phyloP scores from a whole-genome alignment of 805 yeast genomes.

The Metschnikowia lunata region DNA sequence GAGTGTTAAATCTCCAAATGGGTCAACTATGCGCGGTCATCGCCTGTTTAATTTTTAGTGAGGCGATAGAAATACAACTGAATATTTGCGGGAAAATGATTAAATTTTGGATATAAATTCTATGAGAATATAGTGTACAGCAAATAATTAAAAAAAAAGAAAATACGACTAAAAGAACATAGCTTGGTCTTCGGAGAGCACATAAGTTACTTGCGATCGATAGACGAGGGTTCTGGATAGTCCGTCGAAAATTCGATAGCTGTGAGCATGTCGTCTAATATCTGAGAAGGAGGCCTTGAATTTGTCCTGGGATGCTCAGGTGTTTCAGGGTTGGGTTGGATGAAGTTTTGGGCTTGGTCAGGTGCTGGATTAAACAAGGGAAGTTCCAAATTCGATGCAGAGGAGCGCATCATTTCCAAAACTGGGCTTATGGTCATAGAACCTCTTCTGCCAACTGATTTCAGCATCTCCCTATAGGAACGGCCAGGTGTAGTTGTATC shows the following conservation, averaged over 20 bases:
- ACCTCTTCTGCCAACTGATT: slow-evolving; percentile 24
- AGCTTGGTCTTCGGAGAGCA: background rate
- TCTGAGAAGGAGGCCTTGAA: slow-evolving; percentile 48
- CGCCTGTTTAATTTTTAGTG: too few relatives aligned
- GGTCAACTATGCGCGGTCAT: too few relatives aligned
- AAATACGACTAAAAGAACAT: background rate
- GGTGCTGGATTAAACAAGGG: slow-evolving; percentile 10
- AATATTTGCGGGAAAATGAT: too few relatives aligned
- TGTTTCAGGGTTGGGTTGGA: background rate
- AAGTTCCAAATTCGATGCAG: slow-evolving; percentile 12
- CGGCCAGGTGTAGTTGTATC: slow-evolving; percentile 24
- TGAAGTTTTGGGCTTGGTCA: background rate
- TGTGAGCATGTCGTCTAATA: slow-evolving; percentile 43
- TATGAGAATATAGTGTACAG: too few relatives aligned
- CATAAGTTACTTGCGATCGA: background rate
- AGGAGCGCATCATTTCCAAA: slow-evolving; percentile 29
- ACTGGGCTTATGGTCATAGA: slow-evolving; percentile 55
- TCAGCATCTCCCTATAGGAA: slow-evolving; percentile 26
- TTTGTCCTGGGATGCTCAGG: slow-evolving; percentile 3
- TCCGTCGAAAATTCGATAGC: slow-evolving; percentile 11
- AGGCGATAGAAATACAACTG: too few relatives aligned
- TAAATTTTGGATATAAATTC: too few relatives aligned
- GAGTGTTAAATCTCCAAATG: too few relatives aligned
- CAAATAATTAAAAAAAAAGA: background rate
- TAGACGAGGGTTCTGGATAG: slow-evolving; percentile 2